A percentile compares a stretch with the other conserved stretches of the same genome.
Conservation (phyloP, 2,329 filamentous ascomycete species). For the Cladophialophora chaetospira region DNA sequence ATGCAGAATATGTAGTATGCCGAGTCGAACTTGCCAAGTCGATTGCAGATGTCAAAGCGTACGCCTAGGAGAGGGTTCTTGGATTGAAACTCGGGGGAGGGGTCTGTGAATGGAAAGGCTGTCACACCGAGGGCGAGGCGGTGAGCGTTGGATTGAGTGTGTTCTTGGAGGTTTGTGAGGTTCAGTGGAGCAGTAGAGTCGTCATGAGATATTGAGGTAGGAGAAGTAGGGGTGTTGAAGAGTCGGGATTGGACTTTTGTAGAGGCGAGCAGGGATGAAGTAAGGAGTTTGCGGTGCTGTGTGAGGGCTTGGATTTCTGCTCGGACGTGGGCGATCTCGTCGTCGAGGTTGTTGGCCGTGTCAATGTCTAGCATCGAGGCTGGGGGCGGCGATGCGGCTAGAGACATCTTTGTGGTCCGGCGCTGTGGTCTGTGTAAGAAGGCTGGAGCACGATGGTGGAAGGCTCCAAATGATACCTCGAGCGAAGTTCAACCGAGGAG, state of each 20-base stretch:
- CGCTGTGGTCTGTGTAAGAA: too few relatives aligned
- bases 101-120: constrained; percentile 50
- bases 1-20: constrained; percentile 49
- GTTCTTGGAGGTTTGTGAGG: constrained; percentile 34
- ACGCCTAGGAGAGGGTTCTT: constrained; percentile 41
- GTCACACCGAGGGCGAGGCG: constrained; percentile 49
- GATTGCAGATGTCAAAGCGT: constrained; percentile 45
- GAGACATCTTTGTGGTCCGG: too few relatives aligned
- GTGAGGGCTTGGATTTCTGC: constrained; percentile 45
- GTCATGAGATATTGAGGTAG: not conserved
- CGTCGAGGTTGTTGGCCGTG: constrained; percentile 37
- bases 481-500: constrained; percentile 1
- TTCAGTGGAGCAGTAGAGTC: constrained; percentile 26
- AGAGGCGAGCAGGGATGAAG: constrained; percentile 47
- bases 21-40: constrained; percentile 43
- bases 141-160: constrained; percentile 44
- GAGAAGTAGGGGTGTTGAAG: not conserved
- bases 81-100: constrained; percentile 39
- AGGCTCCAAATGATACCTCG: too few relatives aligned
- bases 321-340: constrained; percentile 45
- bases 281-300: constrained; percentile 42
- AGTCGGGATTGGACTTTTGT: constrained; percentile 40
- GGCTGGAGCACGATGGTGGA: too few relatives aligned
- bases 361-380: not conserved
- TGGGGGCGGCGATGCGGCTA: constrained; percentile 18